Percentiles rank a stretch among this genome's conserved stretches.
phyloP scores from a whole-genome alignment of 2,329 filamentous ascomycete genomes.

The Fusarium subtropicale region DNA sequence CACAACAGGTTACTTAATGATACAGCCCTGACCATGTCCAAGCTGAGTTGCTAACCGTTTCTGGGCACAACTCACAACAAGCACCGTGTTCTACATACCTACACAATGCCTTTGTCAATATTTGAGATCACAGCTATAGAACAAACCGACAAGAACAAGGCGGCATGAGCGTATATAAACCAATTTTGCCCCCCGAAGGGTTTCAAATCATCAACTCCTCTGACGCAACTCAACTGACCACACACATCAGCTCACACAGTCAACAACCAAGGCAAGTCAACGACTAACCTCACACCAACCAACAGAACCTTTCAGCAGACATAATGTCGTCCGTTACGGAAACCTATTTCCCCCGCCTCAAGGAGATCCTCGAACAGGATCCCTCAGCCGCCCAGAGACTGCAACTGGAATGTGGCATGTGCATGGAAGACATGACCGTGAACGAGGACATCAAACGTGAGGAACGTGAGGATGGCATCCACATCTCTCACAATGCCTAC shows the following conservation, averaged over 20 bases:
- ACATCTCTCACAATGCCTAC: not conserved
- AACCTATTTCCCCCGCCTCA: not conserved
- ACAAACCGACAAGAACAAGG: not conserved
- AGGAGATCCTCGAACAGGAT: not conserved
- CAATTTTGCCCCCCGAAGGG: not conserved
- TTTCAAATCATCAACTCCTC: not conserved
- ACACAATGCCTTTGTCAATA: not conserved
- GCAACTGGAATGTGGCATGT: constrained; percentile 11
- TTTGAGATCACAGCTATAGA: not conserved
- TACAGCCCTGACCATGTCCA: not conserved
- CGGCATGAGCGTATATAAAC: not conserved
- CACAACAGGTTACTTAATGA: no score
- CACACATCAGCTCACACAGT: not conserved
- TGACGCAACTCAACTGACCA: not conserved
- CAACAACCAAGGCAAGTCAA: not conserved
- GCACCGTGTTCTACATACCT: not conserved
- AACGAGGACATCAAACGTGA: not conserved
- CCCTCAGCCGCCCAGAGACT: not conserved
- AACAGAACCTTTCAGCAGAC: not conserved
- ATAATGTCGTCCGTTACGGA: constrained; percentile 4
- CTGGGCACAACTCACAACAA: not conserved
- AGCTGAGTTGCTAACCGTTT: not conserved
- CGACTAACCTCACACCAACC: not conserved
- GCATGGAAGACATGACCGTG: not conserved
- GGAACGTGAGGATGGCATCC: not conserved